Evolutionary conservation across 345 rosid genomes (phyloP), one percentile per base, ranked within the genome.

Genomic region (Adansonia digitata): DNA sequence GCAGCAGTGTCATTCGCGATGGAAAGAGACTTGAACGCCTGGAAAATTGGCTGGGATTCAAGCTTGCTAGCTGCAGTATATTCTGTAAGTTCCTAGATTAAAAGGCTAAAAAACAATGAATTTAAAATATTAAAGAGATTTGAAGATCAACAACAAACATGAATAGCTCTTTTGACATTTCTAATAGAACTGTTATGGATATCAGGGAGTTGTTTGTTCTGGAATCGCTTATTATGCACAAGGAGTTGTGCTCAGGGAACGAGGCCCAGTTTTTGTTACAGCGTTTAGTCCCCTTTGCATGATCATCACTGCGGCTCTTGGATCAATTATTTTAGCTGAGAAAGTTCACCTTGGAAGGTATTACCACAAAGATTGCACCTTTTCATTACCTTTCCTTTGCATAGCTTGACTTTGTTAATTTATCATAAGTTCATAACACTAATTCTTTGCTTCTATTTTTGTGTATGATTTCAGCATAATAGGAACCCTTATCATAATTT

Each of bases 141-240:
- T 43, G 2, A 43, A 43, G 14, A 43, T 43, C 11, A 43, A 8
- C 48, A 43, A 2, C 15, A 43, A 31, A 31, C 34, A 31, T 31
- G 34, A 22, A 62, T 15, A 15, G 1, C 1, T 13, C 5, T 55
- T 0, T 27, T 68, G 24, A 27, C 39, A 45, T 45, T 26, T 20
- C 18, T 11, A 72, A 72, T n/a, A n/a, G n/a, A 56, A 5, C 27
- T 64, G 43, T 43, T 67, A 67, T 49, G 9, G 14, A 56, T 26
- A 69, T 17, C 52, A 94, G 98, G 98, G 98, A 62, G 86, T 92
- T 75, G 90, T 92, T 17, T 92, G 98, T 82, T 94, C 98, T 45
- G 98, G 98, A 45, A 68, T 88, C 42, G 98, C 98, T 4, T 94
- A 86, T 72, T 94, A 91, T 63, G 82, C 89, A 63, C 98, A 92